A percentile compares a stretch with the other conserved stretches of the same genome.
phyloP scores from a whole-genome alignment of 192 early-diverging fungal species.

The Dissophora globulifera region DNA sequence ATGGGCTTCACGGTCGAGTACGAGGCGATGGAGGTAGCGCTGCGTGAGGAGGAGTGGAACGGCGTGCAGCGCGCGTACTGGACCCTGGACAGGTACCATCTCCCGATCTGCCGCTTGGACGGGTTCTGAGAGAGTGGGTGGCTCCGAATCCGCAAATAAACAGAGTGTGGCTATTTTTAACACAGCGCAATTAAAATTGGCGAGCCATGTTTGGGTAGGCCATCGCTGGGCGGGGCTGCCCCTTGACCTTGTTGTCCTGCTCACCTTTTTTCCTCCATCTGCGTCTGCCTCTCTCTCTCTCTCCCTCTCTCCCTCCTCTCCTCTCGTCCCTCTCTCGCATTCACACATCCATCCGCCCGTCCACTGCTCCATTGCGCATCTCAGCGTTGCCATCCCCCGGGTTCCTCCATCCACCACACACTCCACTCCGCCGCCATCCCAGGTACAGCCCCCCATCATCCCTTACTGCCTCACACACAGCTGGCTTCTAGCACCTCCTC shows the following conservation, averaged over 20 bases:
- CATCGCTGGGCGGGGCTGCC: no score
- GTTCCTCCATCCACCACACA: no score
- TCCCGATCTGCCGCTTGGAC: conserved; percentile 78
- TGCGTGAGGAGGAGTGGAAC: conserved; percentile 88
- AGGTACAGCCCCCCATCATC: not conserved
- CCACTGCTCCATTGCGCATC: no score
- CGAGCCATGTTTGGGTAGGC: no score
- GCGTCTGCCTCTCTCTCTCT: not conserved
- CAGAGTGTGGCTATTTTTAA: not conserved
- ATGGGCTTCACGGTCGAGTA: conserved; percentile 83
- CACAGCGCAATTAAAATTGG: not conserved
- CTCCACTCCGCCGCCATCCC: no score
- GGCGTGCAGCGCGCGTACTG: conserved; percentile 85
- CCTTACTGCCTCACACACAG: no score
- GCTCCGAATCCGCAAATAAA: not conserved
- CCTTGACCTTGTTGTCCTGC: no score
- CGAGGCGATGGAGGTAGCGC: conserved; percentile 77
- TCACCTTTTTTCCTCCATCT: not conserved
- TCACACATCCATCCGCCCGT: no score
- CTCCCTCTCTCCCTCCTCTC: not conserved
- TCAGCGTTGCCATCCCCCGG: no score
- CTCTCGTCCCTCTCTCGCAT: no score
- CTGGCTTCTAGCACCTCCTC: not conserved
- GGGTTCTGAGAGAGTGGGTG: conserved; percentile 14
- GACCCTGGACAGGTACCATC: conserved; percentile 74